phyloP scores from a whole-genome alignment of 345 rosid species.

The Eutrema heterophyllum region DNA sequence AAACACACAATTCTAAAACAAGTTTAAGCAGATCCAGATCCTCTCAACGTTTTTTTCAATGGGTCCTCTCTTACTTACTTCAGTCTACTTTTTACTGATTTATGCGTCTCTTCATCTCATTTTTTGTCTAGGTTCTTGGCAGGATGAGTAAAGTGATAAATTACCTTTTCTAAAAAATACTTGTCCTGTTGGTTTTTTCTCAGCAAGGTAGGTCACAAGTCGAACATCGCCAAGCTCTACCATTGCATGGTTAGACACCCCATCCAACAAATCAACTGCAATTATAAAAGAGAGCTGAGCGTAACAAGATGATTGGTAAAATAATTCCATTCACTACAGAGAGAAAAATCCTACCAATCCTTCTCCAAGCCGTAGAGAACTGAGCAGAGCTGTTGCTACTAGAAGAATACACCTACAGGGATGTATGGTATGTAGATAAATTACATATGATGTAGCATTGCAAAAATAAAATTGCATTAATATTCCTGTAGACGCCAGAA shows the following conservation, averaged over 20 bases:
- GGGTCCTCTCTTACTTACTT: neutral
- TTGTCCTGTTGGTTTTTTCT: conserved; percentile 74
- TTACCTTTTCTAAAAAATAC: conserved; percentile 67
- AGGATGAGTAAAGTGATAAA: conserved; percentile 23
- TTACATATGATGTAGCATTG: neutral
- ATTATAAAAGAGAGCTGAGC: conserved; percentile 30
- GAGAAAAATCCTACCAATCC: conserved; percentile 45
- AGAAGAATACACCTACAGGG: conserved; percentile 57
- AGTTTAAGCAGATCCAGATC: neutral
- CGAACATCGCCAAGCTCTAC: conserved; percentile 70
- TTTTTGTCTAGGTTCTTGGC: neutral
- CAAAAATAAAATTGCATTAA: neutral
- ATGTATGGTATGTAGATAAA: neutral
- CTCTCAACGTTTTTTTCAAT: neutral
- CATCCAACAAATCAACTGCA: conserved; percentile 68
- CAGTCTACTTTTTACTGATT: neutral
- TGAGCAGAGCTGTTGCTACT: conserved; percentile 68
- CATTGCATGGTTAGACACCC: conserved; percentile 69
- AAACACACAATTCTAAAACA: neutral
- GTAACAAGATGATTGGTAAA: neutral
- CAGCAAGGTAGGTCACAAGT: conserved; percentile 71
- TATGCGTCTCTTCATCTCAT: neutral
- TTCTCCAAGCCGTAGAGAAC: conserved; percentile 50
- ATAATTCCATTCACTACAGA: conserved; percentile 3
- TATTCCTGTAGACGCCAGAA: neutral